A percentile compares a stretch with the other conserved stretches of the same genome.
Conservation (phyloP, 1,284 basidiomycete genomes). For the Leccinum cinnamomeum region DNA sequence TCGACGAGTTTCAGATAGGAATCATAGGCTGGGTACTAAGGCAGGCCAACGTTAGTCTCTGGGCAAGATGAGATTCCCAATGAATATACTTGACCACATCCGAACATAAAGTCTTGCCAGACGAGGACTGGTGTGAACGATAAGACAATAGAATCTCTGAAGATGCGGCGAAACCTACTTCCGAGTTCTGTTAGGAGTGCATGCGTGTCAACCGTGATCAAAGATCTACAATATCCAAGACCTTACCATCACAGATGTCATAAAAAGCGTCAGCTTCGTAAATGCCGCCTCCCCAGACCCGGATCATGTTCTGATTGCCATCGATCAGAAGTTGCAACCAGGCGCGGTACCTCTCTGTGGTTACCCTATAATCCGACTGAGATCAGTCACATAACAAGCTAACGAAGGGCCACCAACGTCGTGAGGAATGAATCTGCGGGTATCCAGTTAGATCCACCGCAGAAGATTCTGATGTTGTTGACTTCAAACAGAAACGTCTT, state of each 20-base stretch:
- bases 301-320: constrained; percentile 84
- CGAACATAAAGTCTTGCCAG: constrained; percentile 91
- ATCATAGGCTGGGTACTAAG: constrained; percentile 78
- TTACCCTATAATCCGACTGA: constrained; percentile 40
- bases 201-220: constrained; percentile 8
- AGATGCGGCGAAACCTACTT: constrained; percentile 43
- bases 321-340: constrained; percentile 76
- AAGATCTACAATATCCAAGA: too few relatives aligned
- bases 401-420: constrained; percentile 45
- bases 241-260: constrained; percentile 72
- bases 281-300: constrained; percentile 84
- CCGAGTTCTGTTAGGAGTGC: constrained; percentile 54
- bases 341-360: constrained; percentile 56
- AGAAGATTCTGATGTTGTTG: constrained; percentile 86
- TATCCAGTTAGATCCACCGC: constrained; percentile 93
- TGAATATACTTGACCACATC: constrained; percentile 65
- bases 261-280: constrained; percentile 71
- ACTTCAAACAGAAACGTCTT: constrained; percentile 86
- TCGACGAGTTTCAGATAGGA: constrained; percentile 64
- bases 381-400: constrained; percentile 4
- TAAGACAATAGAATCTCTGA: not conserved
- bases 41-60: constrained; percentile 2
- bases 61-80: constrained; percentile 8
- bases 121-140: constrained; percentile 61
- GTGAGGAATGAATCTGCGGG: constrained; percentile 88